A percentile compares a stretch with the other conserved stretches of the same genome.
These are phyloP conservation scores for Xylariaceae sp. DNA, from an alignment of 2,329 filamentous ascomycete genomes.

Conservation along the genomic window DNA sequence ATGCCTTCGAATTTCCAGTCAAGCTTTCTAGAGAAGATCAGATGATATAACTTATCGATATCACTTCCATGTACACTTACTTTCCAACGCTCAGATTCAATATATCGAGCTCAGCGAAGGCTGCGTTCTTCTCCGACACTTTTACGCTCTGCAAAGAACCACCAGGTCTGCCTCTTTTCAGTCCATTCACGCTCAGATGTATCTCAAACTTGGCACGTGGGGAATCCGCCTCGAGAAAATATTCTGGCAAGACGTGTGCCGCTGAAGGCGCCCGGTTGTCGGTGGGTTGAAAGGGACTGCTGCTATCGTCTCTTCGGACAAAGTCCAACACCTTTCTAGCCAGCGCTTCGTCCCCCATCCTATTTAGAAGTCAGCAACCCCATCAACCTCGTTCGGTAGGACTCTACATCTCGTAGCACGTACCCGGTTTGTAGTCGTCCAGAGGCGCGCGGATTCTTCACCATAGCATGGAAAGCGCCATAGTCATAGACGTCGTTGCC, in stretches of 20 bases:
- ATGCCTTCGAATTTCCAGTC: conserved; percentile 44
- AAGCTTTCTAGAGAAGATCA: conserved; percentile 33
- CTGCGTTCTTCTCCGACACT: conserved; percentile 7
- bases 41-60: not conserved
- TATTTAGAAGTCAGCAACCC: conserved; percentile 14
- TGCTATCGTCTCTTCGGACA: conserved; percentile 13
- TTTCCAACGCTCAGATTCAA: conserved; percentile 38
- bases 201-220: conserved; percentile 21
- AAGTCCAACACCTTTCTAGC: conserved; percentile 16
- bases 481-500: conserved; percentile 16
- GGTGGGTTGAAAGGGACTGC: conserved; percentile 24
- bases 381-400: not conserved
- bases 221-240: conserved; percentile 27
- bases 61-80: conserved; percentile 31
- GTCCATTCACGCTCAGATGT: conserved; percentile 12
- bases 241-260: conserved; percentile 26
- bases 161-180: not conserved
- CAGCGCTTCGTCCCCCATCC: conserved; percentile 21
- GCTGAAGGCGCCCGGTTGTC: conserved; percentile 18
- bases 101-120: conserved; percentile 29
- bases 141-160: conserved; percentile 18
- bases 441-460: conserved; percentile 25
- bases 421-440: conserved; percentile 26
- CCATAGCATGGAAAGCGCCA: conserved; percentile 26
- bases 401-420: conserved; percentile 2